Percentiles rank a stretch among this genome's conserved stretches.
These are phyloP conservation scores for Cytospora mali DNA, from an alignment of 2,329 filamentous ascomycete species.

Conservation along the genomic window DNA sequence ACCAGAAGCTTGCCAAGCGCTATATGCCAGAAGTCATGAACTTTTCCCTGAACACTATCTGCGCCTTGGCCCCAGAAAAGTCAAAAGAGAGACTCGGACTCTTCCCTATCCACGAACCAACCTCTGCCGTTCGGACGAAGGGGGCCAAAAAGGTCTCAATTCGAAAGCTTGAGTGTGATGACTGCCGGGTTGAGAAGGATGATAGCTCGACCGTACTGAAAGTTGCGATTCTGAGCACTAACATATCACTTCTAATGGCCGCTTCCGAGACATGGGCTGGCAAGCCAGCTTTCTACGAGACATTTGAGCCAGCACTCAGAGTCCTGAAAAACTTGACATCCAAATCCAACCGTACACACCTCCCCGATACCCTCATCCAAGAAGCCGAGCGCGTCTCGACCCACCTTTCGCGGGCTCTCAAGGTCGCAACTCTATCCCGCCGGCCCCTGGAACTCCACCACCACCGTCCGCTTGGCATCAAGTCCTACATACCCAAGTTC, in stretches of 20 bases:
- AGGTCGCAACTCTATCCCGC: conserved; percentile 65
- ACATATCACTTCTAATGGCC: conserved; percentile 65
- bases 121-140: conserved; percentile 53
- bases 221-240: conserved; percentile 62
- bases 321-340: conserved; percentile 65
- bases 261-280: conserved; percentile 74
- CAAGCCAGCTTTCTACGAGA: conserved; percentile 76
- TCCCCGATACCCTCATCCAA: conserved; percentile 49
- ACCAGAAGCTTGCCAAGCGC: conserved; percentile 80
- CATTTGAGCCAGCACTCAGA: conserved; percentile 66
- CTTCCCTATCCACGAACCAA: conserved; percentile 64
- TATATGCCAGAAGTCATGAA: conserved; percentile 88
- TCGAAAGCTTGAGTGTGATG: conserved; percentile 61
- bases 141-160: conserved; percentile 44
- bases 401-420: conserved; percentile 57
- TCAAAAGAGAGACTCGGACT: conserved; percentile 49
- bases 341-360: conserved; percentile 52
- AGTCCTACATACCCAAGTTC: conserved; percentile 88
- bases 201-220: conserved; percentile 48
- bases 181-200: conserved; percentile 47
- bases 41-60: conserved; percentile 76
- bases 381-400: conserved; percentile 45
- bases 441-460: conserved; percentile 85
- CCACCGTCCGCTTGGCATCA: conserved; percentile 86
- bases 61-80: conserved; percentile 62